Conservation (phyloP, 352 stramenopile genomes). For the Hyaloperonospora arabidopsidis region DNA sequence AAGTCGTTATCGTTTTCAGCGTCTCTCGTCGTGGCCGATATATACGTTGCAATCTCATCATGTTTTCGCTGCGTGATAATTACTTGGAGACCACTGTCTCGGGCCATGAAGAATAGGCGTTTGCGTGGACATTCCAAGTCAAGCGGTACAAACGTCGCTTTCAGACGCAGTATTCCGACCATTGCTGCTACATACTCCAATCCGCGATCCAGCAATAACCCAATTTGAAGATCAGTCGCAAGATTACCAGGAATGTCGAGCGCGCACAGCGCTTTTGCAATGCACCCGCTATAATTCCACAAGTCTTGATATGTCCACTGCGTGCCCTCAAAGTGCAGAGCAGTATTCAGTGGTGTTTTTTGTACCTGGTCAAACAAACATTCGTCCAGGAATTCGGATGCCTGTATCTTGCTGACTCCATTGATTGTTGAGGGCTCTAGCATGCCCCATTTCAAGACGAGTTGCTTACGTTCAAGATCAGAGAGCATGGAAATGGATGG, state of each 20-base stretch:
- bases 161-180: constrained; percentile 28
- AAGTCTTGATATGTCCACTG: constrained; percentile 38
- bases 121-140: constrained; percentile 41
- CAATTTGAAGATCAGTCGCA: constrained; percentile 23
- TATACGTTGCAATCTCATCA: constrained; percentile 10
- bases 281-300: constrained; percentile 25
- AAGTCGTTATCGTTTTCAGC: constrained; percentile 1
- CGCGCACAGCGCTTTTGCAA: constrained; percentile 17
- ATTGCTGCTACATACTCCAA: constrained; percentile 39
- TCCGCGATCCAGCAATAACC: constrained; percentile 36
- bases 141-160: constrained; percentile 38
- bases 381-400: constrained; percentile 29
- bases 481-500: constrained; percentile 32
- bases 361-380: constrained; percentile 28
- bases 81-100: constrained; percentile 31
- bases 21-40: constrained; percentile 7
- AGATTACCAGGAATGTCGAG: constrained; percentile 7
- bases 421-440: not conserved
- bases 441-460: constrained; percentile 28
- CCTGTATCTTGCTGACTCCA: not conserved
- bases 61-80: constrained; percentile 38
- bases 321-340: constrained; percentile 33
- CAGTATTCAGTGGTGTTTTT: constrained; percentile 20
- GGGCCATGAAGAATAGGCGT: constrained; percentile 43
- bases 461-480: constrained; percentile 16